Conservation (phyloP, 2,329 filamentous ascomycete species). For the Dothideomycetidae sp. region DNA sequence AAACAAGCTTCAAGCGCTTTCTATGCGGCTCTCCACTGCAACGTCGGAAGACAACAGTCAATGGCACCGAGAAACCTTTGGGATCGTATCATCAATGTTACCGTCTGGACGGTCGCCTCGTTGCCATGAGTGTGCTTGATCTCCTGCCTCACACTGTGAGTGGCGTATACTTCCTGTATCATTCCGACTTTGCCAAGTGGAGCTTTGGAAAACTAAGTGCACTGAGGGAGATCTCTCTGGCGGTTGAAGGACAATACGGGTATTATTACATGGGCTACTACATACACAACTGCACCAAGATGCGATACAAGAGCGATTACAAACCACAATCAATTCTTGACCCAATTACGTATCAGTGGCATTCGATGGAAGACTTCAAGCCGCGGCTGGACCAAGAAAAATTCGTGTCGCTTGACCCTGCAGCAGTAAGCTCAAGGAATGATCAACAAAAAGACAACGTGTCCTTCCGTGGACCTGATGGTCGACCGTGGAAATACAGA, state of each 20-base stretch:
- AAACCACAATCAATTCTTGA: slow-evolving; percentile 60
- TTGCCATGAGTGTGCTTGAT: slow-evolving; percentile 65
- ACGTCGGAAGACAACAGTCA: slow-evolving; percentile 30
- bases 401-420: slow-evolving; percentile 34
- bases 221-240: slow-evolving; percentile 56
- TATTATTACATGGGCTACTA: slow-evolving; percentile 81
- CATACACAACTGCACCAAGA: slow-evolving; percentile 67
- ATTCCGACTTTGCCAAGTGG: slow-evolving; percentile 56
- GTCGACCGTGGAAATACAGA: slow-evolving; percentile 10
- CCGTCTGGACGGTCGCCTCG: slow-evolving; percentile 57
- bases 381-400: slow-evolving; percentile 38
- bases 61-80: slow-evolving; percentile 41
- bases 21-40: slow-evolving; percentile 56
- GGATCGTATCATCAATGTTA: slow-evolving; percentile 77
- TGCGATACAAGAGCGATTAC: slow-evolving; percentile 75
- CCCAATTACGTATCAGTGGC: slow-evolving; percentile 32
- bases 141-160: slow-evolving; percentile 64
- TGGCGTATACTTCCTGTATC: slow-evolving; percentile 72
- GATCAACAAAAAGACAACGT: slow-evolving; percentile 13
- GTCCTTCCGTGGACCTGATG: slow-evolving; percentile 13
- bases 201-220: slow-evolving; percentile 64
- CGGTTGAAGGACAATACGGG: slow-evolving; percentile 52
- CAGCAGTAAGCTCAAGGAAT: slow-evolving; percentile 19
- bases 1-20: slow-evolving; percentile 52
- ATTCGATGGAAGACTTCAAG: slow-evolving; percentile 19